phyloP scores from a whole-genome alignment of 2,329 filamentous ascomycete genomes.

The Cordyceps cateniannulata region DNA sequence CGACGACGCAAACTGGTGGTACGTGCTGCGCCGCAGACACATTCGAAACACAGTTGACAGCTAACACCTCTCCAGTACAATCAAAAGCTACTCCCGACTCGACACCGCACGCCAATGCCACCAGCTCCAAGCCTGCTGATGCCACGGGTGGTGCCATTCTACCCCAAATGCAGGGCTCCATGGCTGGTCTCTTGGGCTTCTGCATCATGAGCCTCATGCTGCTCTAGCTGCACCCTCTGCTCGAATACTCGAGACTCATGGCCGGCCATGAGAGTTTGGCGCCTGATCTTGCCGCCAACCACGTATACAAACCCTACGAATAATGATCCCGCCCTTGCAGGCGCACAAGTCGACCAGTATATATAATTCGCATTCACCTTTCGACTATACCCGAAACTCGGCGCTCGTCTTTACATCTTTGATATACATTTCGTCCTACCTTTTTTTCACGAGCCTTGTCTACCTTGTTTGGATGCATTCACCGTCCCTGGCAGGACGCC shows the following conservation, averaged over 20 bases:
- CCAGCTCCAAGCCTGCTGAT: conserved; percentile 21
- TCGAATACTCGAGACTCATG: not conserved
- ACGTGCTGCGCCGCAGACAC: not conserved
- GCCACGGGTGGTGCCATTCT: conserved; percentile 27
- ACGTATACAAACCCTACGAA: conserved; percentile 4
- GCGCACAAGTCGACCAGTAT: not conserved
- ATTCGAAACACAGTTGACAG: not conserved
- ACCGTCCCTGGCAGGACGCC: conserved; percentile 18
- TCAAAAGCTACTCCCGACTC: not conserved
- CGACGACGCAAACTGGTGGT: conserved; percentile 3
- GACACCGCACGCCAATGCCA: conserved; percentile 19
- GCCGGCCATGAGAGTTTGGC: conserved; percentile 11
- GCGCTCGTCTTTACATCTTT: not conserved
- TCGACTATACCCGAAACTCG: not conserved
- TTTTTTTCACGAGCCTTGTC: not conserved
- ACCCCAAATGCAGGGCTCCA: conserved; percentile 27
- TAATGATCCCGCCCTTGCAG: conserved; percentile 2
- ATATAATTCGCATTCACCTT: conserved; percentile 1
- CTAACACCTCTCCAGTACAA: conserved; percentile 4
- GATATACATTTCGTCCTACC: not conserved
- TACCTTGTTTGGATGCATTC: conserved; percentile 12
- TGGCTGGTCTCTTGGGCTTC: conserved; percentile 30
- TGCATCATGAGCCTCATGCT: conserved; percentile 31
- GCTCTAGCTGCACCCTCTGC: conserved; percentile 18
- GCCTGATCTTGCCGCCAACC: not conserved